Base-by-base conservation (phyloP, 768 basidiomycete species). In the Collybiopsis confluens region DNA sequence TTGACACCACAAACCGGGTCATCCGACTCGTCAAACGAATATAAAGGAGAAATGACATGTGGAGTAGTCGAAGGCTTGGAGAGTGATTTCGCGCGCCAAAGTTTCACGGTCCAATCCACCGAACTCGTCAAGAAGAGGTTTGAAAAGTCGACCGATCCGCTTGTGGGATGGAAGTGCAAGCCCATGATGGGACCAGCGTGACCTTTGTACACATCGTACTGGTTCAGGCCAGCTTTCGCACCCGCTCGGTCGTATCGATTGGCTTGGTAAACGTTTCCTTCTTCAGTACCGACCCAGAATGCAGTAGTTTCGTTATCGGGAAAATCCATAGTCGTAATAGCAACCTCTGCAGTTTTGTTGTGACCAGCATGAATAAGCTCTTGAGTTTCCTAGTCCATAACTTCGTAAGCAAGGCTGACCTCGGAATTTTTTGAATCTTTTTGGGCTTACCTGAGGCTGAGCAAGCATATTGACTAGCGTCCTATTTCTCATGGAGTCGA, bases 401-500 rank as follows among this genome's bases (percentile, higher is more conserved):
- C n/a, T 58, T 27, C 26, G 23, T 11, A 20, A 27, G n/a, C 43
- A 11, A 52, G 33, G n/a, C n/a, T 11, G 26, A 62, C 50, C 48
- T n/a, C n/a, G n/a, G n/a, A n/a, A n/a, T n/a, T n/a, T n/a, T n/a
- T n/a, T n/a, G n/a, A 45, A 37, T 8, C 15, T 30, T 38, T 24
- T 27, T 18, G 45, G 36, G 49, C 66, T 2, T 62, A 93, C 94
- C 80, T 98, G 95, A 9, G 97, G 97, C 64, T 96, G 91, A 1
- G 97, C 94, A 40, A 99, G 83, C 95, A 98, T 98, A 70, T 99
- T 97, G 7, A 97, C 91, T 9, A 96, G 73, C 97, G n/a, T n/a
- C n/a, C n/a, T n/a, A n/a, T 24, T 53, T 55, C 13, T 45, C 40
- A 36, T 57, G 58, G 38, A 57, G 52, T 36, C 48, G 42, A 16